Conservation (phyloP, 129 eudicot species). For the Kitagawia praeruptora region DNA sequence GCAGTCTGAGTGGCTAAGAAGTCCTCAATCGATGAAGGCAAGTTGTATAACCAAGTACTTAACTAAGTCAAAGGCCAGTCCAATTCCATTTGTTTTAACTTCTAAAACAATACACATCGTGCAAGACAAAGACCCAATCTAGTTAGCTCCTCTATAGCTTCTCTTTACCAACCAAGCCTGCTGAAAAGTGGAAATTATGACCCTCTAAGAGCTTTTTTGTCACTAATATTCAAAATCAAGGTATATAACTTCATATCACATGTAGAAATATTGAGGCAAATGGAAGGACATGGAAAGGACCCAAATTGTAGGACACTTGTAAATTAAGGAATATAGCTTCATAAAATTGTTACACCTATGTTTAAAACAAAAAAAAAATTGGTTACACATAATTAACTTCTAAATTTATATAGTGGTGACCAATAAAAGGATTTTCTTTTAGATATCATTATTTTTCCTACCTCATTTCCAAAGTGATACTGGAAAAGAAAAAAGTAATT, state of each 20-base stretch:
- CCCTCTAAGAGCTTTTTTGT: not conserved
- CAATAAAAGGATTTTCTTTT: not conserved
- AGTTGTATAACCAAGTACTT: no score
- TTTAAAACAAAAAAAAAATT: no score
- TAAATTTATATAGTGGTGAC: not conserved
- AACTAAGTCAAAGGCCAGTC: no score
- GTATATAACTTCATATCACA: not conserved
- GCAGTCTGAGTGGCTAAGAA: not conserved
- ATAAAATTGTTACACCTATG: no score
- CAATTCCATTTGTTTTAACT: not conserved
- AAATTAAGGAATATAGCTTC: not conserved
- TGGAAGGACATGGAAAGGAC: not conserved
- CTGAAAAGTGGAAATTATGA: not conserved
- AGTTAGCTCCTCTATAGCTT: not conserved
- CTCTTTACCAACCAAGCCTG: not conserved
- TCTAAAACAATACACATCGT: not conserved
- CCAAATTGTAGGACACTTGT: not conserved
- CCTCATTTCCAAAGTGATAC: not conserved
- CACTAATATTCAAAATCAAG: not conserved
- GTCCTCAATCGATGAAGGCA: not conserved
- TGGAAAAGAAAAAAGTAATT: not conserved
- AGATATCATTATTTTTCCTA: not conserved
- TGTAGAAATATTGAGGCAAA: not conserved
- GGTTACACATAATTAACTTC: not conserved
- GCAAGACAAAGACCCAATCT: not conserved